Percentiles rank a stretch among this genome's conserved stretches.
phyloP scores from a whole-genome alignment of 768 basidiomycete genomes.

The Auricularia sp. region DNA sequence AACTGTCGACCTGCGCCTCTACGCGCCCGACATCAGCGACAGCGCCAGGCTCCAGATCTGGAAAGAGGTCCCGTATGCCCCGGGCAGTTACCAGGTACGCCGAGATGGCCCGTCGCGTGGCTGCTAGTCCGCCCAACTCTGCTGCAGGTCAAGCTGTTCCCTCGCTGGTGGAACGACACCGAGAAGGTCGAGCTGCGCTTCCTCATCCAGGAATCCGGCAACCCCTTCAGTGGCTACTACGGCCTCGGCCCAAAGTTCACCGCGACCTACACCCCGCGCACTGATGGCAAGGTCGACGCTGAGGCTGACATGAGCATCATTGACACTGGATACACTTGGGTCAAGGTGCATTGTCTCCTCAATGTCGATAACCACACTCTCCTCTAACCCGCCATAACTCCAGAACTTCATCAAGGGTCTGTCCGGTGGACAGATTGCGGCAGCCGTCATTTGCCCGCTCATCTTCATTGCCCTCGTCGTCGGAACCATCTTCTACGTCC shows the following conservation, averaged over 20 bases:
- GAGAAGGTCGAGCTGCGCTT: conserved; percentile 42
- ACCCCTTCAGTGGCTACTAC: conserved; percentile 40
- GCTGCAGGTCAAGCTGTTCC: conserved; percentile 34
- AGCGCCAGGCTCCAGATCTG: conserved; percentile 46
- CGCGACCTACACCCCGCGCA: conserved; percentile 43
- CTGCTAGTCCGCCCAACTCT: background rate
- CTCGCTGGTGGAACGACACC: conserved; percentile 65
- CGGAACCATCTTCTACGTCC: conserved; percentile 33
- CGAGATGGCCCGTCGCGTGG: background rate
- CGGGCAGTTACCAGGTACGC: conserved; percentile 33
- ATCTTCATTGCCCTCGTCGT: conserved; percentile 32
- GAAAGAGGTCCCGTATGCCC: conserved; percentile 36
- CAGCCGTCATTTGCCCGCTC: conserved; percentile 50
- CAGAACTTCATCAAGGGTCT: conserved; percentile 25
- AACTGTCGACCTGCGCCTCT: conserved; percentile 59
- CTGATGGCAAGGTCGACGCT: conserved; percentile 28
- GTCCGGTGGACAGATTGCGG: conserved; percentile 52
- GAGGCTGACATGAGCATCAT: conserved; percentile 34
- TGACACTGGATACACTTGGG: conserved; percentile 27
- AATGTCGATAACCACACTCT: background rate
- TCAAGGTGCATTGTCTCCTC: conserved; percentile 2
- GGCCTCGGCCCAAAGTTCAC: conserved; percentile 63
- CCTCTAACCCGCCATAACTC: background rate
- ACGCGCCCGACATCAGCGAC: conserved; percentile 32
- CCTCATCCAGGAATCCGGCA: conserved; percentile 40